Conservation (phyloP, 2,329 filamentous ascomycete species). For the Aquanectria penicillioides region DNA sequence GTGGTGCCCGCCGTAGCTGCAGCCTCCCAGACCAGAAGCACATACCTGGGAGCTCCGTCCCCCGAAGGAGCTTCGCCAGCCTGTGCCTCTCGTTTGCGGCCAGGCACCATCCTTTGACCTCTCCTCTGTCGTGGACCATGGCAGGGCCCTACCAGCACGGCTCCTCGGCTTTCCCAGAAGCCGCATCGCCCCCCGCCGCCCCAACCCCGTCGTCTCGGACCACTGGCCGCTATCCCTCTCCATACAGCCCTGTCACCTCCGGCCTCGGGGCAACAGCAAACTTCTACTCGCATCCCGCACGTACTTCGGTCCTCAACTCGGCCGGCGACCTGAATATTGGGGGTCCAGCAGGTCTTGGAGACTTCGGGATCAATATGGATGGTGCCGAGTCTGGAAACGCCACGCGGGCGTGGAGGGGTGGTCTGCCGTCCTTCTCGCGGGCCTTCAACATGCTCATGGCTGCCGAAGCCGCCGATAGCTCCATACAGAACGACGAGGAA, state of each 20-base stretch:
- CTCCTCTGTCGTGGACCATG: constrained; percentile 27
- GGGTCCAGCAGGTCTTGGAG: constrained; percentile 8
- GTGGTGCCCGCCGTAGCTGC: constrained; percentile 25
- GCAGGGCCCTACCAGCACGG: constrained; percentile 37
- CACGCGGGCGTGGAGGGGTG: constrained; percentile 39
- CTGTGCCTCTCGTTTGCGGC: constrained; percentile 14
- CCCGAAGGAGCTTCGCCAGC: constrained; percentile 20
- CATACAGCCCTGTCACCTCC: too few relatives aligned
- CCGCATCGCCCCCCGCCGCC: constrained; percentile 31
- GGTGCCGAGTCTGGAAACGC: constrained; percentile 44
- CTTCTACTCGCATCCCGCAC: constrained; percentile 45
- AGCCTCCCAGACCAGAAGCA: constrained; percentile 29
- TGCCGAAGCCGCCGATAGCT: constrained; percentile 41
- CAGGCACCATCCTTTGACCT: neutral
- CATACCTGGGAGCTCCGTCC: constrained; percentile 21
- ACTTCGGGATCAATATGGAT: constrained; percentile 44
- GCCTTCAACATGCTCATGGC: constrained; percentile 62
- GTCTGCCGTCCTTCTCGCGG: constrained; percentile 60
- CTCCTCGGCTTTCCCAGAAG: constrained; percentile 35
- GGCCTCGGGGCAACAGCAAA: constrained; percentile 25
- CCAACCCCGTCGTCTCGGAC: constrained; percentile 32
- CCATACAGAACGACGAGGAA: constrained; percentile 43
- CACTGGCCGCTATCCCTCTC: constrained; percentile 26
- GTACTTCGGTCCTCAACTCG: constrained; percentile 60
- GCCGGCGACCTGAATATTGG: constrained; percentile 48